phyloP scores from a whole-genome alignment of 108 stramenopile species.

The Cyclotella choctawhatcheeana region DNA sequence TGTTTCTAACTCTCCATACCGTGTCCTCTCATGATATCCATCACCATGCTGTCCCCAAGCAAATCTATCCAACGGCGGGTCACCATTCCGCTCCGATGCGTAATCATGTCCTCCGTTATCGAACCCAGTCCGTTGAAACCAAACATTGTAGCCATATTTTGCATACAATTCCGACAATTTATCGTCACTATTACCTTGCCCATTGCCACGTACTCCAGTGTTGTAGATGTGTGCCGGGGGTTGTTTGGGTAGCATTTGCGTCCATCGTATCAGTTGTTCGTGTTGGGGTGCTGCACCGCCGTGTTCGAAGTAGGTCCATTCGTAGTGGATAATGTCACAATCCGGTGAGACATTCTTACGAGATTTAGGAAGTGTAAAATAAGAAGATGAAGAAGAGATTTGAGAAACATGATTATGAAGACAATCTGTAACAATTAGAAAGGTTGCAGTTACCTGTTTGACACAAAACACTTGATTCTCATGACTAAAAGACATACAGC shows the following conservation, averaged over 20 bases:
- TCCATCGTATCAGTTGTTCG: constrained; percentile 44
- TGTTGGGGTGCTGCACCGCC: constrained; percentile 23
- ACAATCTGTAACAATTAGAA: not conserved
- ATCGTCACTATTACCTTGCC: not conserved
- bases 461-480: constrained; percentile 55
- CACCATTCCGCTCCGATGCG: constrained; percentile 30
- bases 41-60: constrained; percentile 48
- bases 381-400: not conserved
- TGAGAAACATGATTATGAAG: not conserved
- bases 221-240: constrained; percentile 48
- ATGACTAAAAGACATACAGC: constrained; percentile 10
- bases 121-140: constrained; percentile 36
- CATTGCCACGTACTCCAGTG: constrained; percentile 14
- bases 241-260: constrained; percentile 51
- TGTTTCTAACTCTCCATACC: constrained; percentile 52
- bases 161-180: constrained; percentile 33
- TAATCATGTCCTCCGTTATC: constrained; percentile 45
- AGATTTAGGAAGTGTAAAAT: not conserved
- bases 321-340: constrained; percentile 52
- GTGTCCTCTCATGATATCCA: constrained; percentile 55
- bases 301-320: constrained; percentile 60
- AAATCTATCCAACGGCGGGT: constrained; percentile 38
- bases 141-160: constrained; percentile 43
- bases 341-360: constrained; percentile 38
- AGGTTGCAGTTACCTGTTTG: constrained; percentile 21